phyloP scores from a whole-genome alignment of 78 protist genomes.

The Bigelowiella natans region DNA sequence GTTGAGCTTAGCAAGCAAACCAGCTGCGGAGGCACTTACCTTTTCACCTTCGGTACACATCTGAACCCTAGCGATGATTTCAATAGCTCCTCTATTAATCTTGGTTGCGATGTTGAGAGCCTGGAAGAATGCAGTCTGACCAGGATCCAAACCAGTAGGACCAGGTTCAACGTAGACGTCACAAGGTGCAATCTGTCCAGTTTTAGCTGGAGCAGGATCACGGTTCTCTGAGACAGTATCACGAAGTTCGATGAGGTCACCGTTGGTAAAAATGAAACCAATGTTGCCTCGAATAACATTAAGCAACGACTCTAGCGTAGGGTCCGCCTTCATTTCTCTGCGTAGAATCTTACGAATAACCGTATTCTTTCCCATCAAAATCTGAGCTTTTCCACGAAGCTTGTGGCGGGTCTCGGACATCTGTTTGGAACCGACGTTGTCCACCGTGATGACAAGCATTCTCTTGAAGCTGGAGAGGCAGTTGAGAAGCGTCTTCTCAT shows the following conservation, averaged over 20 bases:
- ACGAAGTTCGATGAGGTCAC: constrained; percentile 53
- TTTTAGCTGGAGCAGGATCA: constrained; percentile 89
- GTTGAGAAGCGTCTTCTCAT: constrained; percentile 11
- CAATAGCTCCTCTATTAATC: constrained; percentile 90
- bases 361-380: constrained; percentile 96
- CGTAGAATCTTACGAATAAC: constrained; percentile 43
- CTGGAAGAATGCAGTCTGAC: constrained; percentile 95
- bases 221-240: constrained; percentile 33
- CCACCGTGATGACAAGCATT: constrained; percentile 72
- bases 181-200: constrained; percentile 86
- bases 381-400: constrained; percentile 83
- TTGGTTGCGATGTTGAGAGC: constrained; percentile 96
- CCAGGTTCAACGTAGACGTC: constrained; percentile 86
- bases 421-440: constrained; percentile 94
- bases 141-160: constrained; percentile 92
- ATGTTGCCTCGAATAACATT: constrained; percentile 67
- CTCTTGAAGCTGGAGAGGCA: constrained; percentile 20
- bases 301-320: constrained; percentile 51
- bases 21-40: constrained; percentile 91
- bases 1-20: constrained; percentile 89
- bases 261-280: constrained; percentile 92
- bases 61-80: constrained; percentile 77
- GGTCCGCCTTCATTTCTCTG: constrained; percentile 53
- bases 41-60: constrained; percentile 75
- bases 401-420: constrained; percentile 75